Evolutionary conservation across 768 basidiomycete species (phyloP).

Genomic region (Rhizopogon sp.): DNA sequence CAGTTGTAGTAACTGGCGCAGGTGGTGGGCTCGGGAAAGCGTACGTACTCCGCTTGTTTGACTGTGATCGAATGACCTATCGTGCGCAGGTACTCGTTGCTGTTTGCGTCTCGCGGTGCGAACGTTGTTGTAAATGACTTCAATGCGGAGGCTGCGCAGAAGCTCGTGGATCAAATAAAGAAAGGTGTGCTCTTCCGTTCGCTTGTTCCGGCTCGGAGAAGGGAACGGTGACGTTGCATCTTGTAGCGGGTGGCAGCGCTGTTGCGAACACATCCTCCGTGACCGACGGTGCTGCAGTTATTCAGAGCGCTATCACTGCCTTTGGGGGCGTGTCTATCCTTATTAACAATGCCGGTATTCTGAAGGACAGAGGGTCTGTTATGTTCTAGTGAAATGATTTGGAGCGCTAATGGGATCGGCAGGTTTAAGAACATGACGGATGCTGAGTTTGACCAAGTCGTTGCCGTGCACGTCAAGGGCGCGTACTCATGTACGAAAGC

Average conservation of each 20-base stretch:
- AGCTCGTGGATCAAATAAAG: slow-evolving; percentile 85
- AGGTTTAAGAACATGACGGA: slow-evolving; percentile 98
- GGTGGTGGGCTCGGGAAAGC: slow-evolving; percentile 92
- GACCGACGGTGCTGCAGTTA: slow-evolving; percentile 80
- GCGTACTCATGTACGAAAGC: slow-evolving; percentile 91
- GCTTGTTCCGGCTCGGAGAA: background rate
- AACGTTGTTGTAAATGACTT: slow-evolving; percentile 96
- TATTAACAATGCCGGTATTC: slow-evolving; percentile 94
- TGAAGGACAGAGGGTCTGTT: slow-evolving; percentile 71
- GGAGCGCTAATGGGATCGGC: slow-evolving; percentile 1
- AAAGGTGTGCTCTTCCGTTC: slow-evolving; percentile 48
- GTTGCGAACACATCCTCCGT: slow-evolving; percentile 83
- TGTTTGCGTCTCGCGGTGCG: slow-evolving; percentile 91
- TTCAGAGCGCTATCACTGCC: slow-evolving; percentile 77
- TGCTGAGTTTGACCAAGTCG: slow-evolving; percentile 86
- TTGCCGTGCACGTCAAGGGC: slow-evolving; percentile 90
- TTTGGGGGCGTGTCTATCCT: slow-evolving; percentile 85
- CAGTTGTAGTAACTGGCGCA: slow-evolving; percentile 93
- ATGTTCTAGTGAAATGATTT: background rate
- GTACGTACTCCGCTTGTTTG: slow-evolving; percentile 40
- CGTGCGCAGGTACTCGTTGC: slow-evolving; percentile 68
- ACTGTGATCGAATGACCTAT: background rate
- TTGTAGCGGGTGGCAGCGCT: slow-evolving; percentile 82
- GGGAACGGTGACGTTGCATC: background rate
- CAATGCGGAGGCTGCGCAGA: slow-evolving; percentile 81